Base-by-base conservation (phyloP, 805 yeast genomes). In the Candida chilensis region DNA sequence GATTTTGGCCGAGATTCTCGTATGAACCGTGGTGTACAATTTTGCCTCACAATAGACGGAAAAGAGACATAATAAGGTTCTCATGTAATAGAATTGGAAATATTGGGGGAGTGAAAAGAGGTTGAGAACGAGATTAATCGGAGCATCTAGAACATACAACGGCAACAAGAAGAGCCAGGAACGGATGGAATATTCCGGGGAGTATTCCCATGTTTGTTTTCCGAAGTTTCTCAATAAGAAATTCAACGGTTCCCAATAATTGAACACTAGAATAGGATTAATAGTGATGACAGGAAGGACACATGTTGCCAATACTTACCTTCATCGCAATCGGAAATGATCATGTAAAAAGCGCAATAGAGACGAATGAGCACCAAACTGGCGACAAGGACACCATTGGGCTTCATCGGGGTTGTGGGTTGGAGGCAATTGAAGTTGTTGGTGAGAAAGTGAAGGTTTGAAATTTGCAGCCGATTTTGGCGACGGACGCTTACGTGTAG, bases 131-230 rank as follows among this genome's bases (percentile, higher is more conserved):
- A 9, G 8, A 20, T 20, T 18, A 11, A 27, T n/a, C 30, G 20
- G 20, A 7, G 15, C 9, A 8, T 24, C 27, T 24, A 16, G 16
- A 9, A 31, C 12, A 28, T 11, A n/a, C 40, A 65, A 68, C 2
- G 74, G 83, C 5, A 75, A 37, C 17, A 88, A 56, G 42, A 81
- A 87, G 2, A 82, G 67, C 76, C 92, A 90, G 2, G 95, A 84
- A 39, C 97, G 58, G 32, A 88, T 84, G 12, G 95, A 85, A 45
- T 72, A 85, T 32, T 69, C 81, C 0, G 96, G 96, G 1, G 95
- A 84, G 50, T 88, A 90, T 48, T 88, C 96, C 96, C 96, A 88
- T 0, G 96, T 88, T 52, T 87, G 87, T 42, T 87, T 82, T 2
- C 96, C 97, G 50, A 86, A 85, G 3, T 80, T 81, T 39, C 95